Percentiles rank a stretch among this genome's conserved stretches.
Evolutionary conservation across 306 rosid genomes (phyloP).

Genomic region (Quercus agrifolia): DNA sequence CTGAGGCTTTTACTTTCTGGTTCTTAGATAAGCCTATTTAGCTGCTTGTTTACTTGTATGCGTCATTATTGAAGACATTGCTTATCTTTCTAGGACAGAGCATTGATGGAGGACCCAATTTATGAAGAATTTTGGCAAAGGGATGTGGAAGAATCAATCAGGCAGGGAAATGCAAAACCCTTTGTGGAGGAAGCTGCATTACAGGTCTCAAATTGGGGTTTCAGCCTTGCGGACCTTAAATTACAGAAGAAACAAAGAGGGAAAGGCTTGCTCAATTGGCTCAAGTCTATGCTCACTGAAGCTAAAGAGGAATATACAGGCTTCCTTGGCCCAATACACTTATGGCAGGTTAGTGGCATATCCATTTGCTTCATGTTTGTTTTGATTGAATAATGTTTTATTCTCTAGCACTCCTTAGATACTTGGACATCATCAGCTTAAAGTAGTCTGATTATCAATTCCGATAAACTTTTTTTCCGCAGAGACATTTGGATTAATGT

Average conservation of each 20-base stretch:
- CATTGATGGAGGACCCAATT: constrained; percentile 87
- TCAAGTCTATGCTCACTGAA: constrained; percentile 63
- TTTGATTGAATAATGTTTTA: background rate
- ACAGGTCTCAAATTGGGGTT: constrained; percentile 95
- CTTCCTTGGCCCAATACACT: constrained; percentile 93
- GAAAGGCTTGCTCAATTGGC: constrained; percentile 56
- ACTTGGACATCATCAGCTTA: background rate
- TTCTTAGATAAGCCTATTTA: background rate
- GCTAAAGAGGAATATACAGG: constrained; percentile 68
- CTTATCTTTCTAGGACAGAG: constrained; percentile 63
- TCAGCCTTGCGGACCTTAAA: constrained; percentile 84
- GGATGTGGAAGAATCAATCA: constrained; percentile 91
- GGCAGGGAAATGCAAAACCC: constrained; percentile 74
- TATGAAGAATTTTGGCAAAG: constrained; percentile 98
- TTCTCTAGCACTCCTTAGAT: background rate
- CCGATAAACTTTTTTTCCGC: background rate
- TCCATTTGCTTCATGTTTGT: constrained; percentile 6
- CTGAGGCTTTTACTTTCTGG: background rate
- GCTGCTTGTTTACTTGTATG: constrained; percentile 1
- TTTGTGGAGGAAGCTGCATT: constrained; percentile 87
- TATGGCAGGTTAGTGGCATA: constrained; percentile 83
- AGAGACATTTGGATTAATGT: background rate
- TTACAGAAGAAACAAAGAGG: constrained; percentile 64
- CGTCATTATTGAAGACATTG: constrained; percentile 8
- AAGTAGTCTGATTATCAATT: background rate